Percentiles rank a stretch among this genome's conserved stretches.
phyloP scores from a whole-genome alignment of 2,329 filamentous ascomycete genomes.

The Diaporthe vexans region DNA sequence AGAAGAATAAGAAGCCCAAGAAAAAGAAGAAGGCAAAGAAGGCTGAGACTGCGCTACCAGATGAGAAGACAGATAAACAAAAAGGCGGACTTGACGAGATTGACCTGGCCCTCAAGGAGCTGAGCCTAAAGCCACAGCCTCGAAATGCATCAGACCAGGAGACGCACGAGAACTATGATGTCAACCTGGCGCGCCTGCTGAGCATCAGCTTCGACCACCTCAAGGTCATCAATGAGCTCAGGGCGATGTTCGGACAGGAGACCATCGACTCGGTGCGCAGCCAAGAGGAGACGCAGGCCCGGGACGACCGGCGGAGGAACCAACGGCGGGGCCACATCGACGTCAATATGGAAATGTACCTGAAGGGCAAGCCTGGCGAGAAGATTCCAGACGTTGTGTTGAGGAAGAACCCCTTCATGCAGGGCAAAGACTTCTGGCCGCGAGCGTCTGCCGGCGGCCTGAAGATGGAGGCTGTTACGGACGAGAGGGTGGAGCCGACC shows the following conservation, averaged over 20 bases:
- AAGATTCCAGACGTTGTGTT: conserved; percentile 79
- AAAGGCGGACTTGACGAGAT: conserved; percentile 65
- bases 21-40: conserved; percentile 56
- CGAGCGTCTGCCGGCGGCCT: conserved; percentile 83
- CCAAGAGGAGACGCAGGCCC: conserved; percentile 62
- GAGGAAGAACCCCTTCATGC: conserved; percentile 85
- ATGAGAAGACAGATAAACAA: conserved; percentile 39
- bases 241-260: conserved; percentile 68
- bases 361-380: conserved; percentile 69
- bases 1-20: conserved; percentile 54
- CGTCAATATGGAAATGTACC: conserved; percentile 69
- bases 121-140: conserved; percentile 54
- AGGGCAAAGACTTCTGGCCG: conserved; percentile 91
- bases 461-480: conserved; percentile 76
- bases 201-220: conserved; percentile 77
- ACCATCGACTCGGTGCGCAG: conserved; percentile 68
- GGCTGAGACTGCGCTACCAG: conserved; percentile 49
- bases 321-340: conserved; percentile 48
- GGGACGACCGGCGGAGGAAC: conserved; percentile 54
- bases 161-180: conserved; percentile 43
- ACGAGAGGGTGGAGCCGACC: conserved; percentile 65
- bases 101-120: conserved; percentile 65
- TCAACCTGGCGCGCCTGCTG: conserved; percentile 53
- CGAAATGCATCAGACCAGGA: conserved; percentile 38
- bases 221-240: conserved; percentile 93